Evolutionary conservation across 2,329 filamentous ascomycete species (phyloP).

Genomic region (Scedosporium boydii): DNA sequence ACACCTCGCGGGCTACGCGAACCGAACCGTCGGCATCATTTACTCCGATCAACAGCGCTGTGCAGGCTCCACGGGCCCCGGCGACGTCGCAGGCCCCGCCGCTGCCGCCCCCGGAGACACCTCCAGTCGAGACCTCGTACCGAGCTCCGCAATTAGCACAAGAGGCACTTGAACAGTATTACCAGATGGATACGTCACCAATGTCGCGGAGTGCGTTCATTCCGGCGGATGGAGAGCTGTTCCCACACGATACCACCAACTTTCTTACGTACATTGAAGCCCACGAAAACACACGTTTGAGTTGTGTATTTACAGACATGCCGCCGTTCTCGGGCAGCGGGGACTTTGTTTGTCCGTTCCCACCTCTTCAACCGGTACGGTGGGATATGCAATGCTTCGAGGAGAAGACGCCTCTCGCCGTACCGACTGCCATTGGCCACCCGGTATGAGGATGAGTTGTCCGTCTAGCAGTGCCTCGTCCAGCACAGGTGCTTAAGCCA

Average conservation of each 20-base stretch:
- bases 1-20: not conserved
- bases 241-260: not conserved
- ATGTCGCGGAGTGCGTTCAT: not conserved
- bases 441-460: not conserved
- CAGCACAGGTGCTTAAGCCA: not conserved
- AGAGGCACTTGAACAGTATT: constrained; percentile 2
- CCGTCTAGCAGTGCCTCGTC: not conserved
- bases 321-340: constrained; percentile 16
- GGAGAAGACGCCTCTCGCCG: not conserved
- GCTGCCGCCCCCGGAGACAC: not conserved
- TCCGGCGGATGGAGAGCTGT: not conserved
- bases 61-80: not conserved
- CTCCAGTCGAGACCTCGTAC: not conserved
- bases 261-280: not conserved
- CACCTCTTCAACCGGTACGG: constrained; percentile 1
- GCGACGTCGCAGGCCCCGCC: not conserved
- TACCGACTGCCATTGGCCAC: not conserved
- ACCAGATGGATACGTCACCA: not conserved
- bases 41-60: constrained; percentile 4
- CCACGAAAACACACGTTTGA: constrained; percentile 11
- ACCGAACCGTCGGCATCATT: not conserved
- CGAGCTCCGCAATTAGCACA: not conserved
- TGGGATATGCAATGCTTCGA: constrained; percentile 3
- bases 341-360: constrained; percentile 6
- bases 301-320: constrained; percentile 15